phyloP scores from a whole-genome alignment of 1,139 yeast genomes.

The Blastobotrys arbuscula region DNA sequence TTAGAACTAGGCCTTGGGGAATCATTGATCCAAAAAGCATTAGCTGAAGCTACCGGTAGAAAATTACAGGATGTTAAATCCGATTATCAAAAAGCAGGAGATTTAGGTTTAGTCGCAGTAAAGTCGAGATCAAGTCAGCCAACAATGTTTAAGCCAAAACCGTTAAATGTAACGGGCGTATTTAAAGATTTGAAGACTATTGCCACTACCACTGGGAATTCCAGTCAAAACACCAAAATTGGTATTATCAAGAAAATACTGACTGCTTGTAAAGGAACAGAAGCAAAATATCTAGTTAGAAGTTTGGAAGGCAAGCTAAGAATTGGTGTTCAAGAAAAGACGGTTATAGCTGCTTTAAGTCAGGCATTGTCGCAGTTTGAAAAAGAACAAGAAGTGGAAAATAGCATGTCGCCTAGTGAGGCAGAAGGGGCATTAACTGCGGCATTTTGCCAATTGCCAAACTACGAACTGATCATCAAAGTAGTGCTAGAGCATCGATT shows the following conservation, averaged over 20 bases:
- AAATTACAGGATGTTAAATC: constrained; percentile 61
- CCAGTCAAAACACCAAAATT: constrained; percentile 74
- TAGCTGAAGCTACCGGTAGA: constrained; percentile 87
- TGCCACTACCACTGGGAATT: constrained; percentile 76
- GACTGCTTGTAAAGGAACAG: constrained; percentile 81
- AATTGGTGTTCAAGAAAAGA: constrained; percentile 90
- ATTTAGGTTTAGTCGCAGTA: constrained; percentile 84
- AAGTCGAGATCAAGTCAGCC: constrained; percentile 80
- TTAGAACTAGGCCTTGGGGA: constrained; percentile 92
- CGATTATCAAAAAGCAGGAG: constrained; percentile 79
- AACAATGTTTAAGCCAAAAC: constrained; percentile 87
- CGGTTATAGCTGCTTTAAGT: constrained; percentile 76
- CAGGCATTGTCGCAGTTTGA: constrained; percentile 64
- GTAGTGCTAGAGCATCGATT: constrained; percentile 67
- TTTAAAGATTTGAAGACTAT: constrained; percentile 69
- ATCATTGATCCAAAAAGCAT: constrained; percentile 76
- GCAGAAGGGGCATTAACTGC: constrained; percentile 82
- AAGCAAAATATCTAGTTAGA: constrained; percentile 85
- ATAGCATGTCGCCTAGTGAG: constrained; percentile 20
- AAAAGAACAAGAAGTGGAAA: constrained; percentile 20
- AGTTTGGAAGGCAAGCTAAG: constrained; percentile 89
- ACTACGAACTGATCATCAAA: constrained; percentile 70
- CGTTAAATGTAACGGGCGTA: constrained; percentile 67
- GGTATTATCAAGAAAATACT: constrained; percentile 74
- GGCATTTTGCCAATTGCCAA: constrained; percentile 88